phyloP scores from a whole-genome alignment of 352 stramenopile genomes.

The Globisporangium perplexum region DNA sequence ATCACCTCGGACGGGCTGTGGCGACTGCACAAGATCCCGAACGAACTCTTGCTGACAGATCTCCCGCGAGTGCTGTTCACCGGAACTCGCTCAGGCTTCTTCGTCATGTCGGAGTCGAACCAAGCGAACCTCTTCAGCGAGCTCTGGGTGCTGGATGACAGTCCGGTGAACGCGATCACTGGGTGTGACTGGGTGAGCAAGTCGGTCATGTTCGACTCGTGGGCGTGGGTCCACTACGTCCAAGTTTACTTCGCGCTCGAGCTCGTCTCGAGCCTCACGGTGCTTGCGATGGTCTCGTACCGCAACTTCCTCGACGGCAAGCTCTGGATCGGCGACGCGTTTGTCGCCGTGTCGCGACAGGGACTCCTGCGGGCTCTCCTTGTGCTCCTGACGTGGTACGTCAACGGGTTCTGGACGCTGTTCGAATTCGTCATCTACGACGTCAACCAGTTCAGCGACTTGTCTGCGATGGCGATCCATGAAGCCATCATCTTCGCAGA shows the following conservation, averaged over 20 bases:
- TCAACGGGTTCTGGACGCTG: slow-evolving; percentile 41
- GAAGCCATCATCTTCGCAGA: slow-evolving; percentile 11
- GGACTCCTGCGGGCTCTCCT: slow-evolving; percentile 22
- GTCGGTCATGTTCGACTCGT: slow-evolving; percentile 26
- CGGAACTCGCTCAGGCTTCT: slow-evolving; percentile 32
- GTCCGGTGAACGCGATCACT: slow-evolving; percentile 18
- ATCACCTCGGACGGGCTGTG: slow-evolving; percentile 18
- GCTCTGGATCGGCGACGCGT: slow-evolving; percentile 37
- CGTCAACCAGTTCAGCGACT: slow-evolving; percentile 15
- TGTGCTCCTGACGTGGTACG: slow-evolving; percentile 33
- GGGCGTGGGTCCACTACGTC: slow-evolving; percentile 39
- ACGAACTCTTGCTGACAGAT: background rate
- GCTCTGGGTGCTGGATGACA: slow-evolving; percentile 21
- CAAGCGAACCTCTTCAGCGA: slow-evolving; percentile 38
- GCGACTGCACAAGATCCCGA: slow-evolving; percentile 23
- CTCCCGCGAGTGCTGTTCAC: slow-evolving; percentile 4
- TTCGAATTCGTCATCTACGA: slow-evolving; percentile 38
- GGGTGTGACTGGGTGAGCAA: slow-evolving; percentile 23
- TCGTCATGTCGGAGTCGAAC: slow-evolving; percentile 21
- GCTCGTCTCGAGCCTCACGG: slow-evolving; percentile 21
- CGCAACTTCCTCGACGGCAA: slow-evolving; percentile 26
- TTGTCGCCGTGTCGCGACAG: slow-evolving; percentile 23
- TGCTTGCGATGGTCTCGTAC: slow-evolving; percentile 27
- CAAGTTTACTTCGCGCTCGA: slow-evolving; percentile 35
- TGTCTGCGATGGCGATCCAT: background rate